phyloP scores from a whole-genome alignment of 495 filamentous ascomycete species.

The Oleoguttula mirabilis region DNA sequence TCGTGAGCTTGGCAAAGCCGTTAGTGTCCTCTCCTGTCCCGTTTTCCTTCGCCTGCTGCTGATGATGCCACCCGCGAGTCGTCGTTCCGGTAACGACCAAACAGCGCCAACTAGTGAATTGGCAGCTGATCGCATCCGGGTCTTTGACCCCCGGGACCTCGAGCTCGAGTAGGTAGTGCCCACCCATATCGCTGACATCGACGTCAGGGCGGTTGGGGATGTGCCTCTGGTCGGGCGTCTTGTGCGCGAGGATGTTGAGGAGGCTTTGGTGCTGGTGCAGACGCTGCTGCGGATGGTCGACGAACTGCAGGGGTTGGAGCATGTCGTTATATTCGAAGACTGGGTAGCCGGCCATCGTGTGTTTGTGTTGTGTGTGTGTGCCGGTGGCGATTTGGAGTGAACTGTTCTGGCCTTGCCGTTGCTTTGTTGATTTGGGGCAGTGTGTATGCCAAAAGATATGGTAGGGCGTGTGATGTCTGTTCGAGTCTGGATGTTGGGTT shows the following conservation, averaged over 20 bases:
- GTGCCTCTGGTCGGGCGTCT: not conserved
- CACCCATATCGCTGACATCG: constrained; percentile 4
- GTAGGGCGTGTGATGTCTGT: too few relatives aligned
- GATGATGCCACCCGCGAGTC: too few relatives aligned
- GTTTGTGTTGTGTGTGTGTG: too few relatives aligned
- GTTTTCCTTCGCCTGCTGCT: not conserved
- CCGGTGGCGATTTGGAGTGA: too few relatives aligned
- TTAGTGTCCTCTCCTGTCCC: not conserved
- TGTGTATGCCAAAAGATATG: too few relatives aligned
- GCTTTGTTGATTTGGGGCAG: too few relatives aligned
- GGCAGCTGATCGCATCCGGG: not conserved
- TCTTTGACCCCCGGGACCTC: constrained; percentile 11
- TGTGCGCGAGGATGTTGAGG: not conserved
- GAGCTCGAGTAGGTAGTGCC: constrained; percentile 4
- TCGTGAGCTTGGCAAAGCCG: too few relatives aligned
- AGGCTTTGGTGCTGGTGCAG: constrained; percentile 2
- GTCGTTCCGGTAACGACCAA: constrained; percentile 2
- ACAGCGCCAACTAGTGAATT: not conserved
- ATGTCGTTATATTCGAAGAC: too few relatives aligned
- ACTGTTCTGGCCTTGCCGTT: too few relatives aligned
- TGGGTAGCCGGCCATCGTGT: too few relatives aligned
- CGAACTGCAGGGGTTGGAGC: not conserved
- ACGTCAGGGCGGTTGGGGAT: constrained; percentile 8
- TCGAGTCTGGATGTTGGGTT: too few relatives aligned
- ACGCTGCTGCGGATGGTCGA: constrained; percentile 1